Evolutionary conservation across 345 rosid genomes (phyloP), one percentile per base, ranked within the genome.

Genomic region (Sonneratia alba): DNA sequence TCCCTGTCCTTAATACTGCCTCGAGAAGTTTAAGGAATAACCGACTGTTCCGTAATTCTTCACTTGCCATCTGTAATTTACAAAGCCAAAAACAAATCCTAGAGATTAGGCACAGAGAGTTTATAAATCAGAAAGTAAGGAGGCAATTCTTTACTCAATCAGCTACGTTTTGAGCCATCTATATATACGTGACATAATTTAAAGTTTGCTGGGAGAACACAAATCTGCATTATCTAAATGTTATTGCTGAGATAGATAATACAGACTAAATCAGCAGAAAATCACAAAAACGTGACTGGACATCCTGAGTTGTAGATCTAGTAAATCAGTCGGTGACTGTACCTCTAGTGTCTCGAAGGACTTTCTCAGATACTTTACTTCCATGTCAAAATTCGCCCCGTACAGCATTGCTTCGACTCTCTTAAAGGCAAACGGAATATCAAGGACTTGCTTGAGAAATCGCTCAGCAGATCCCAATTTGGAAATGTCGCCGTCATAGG

Each of bases 351-450:
- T 90, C 75, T 90, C 89, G 81, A 92, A 92, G 70, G 93, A 87
- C 77, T 87, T 92, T 73, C 87, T 89, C 77, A 92, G 81, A 77
- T 95, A 95, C 81, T 85, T 87, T 43, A 95, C 86, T 85, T 95
- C 99, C 56, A 93, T 81, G 70, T 95, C 97, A 55, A 95, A 95
- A 84, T 87, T 95, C 78, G 96, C 97, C 83, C 93, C 83, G 78
- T 95, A 95, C 36, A 95, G 85, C 99, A 95, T 90, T 53, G 97
- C 96, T 77, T 92, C 97, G 51, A 92, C 96, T 87, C 99, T 88
- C 85, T 79, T 90, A 75, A 95, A 95, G 53, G 99, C 92, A 80
- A 87, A 89, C 19, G 99, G 99, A 49, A 92, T 85, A 79, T 90
- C 93, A 47, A 95, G 97, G 62, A 95, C 79, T 66, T 88, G 77